Evolutionary conservation across 208 protist species (phyloP).

Genomic region (Angomonas ambiguus): DNA sequence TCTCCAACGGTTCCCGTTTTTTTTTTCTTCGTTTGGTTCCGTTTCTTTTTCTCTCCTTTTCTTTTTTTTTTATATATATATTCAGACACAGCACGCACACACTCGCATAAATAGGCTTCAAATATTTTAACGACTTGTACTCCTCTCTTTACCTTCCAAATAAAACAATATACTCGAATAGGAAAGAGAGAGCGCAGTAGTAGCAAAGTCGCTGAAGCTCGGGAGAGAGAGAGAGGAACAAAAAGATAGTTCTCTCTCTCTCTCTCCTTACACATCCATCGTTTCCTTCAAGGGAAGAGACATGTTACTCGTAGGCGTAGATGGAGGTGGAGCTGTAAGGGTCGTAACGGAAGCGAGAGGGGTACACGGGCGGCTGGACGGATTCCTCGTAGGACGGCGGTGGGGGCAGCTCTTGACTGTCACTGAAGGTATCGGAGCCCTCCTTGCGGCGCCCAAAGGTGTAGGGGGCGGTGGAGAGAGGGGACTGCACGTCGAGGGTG

Average conservation of each 20-base stretch:
- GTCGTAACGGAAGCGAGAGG: constrained; percentile 81
- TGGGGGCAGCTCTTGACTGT: constrained; percentile 23
- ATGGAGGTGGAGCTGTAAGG: constrained; percentile 74
- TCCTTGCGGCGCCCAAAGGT: constrained; percentile 6
- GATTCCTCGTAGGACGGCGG: constrained; percentile 69
- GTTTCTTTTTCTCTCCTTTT: too few relatives aligned
- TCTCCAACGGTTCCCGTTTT: too few relatives aligned
- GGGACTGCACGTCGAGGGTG: constrained; percentile 8
- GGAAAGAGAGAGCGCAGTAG: too few relatives aligned
- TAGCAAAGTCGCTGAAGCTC: too few relatives aligned
- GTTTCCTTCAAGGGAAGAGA: background rate
- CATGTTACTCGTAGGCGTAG: constrained; percentile 39
- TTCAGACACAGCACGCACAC: too few relatives aligned
- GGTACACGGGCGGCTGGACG: constrained; percentile 51
- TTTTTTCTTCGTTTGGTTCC: too few relatives aligned
- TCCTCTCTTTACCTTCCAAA: too few relatives aligned
- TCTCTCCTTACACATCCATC: background rate
- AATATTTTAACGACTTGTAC: too few relatives aligned
- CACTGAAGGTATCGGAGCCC: background rate
- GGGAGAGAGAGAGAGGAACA: background rate
- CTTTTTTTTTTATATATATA: too few relatives aligned
- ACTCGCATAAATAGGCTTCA: too few relatives aligned
- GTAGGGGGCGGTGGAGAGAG: constrained; percentile 15
- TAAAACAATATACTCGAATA: too few relatives aligned
- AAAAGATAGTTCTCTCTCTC: background rate